These are phyloP conservation scores for Dryadomyces quercus-mongolicae DNA, from an alignment of 2,329 filamentous ascomycete genomes.

Conservation along the genomic window DNA sequence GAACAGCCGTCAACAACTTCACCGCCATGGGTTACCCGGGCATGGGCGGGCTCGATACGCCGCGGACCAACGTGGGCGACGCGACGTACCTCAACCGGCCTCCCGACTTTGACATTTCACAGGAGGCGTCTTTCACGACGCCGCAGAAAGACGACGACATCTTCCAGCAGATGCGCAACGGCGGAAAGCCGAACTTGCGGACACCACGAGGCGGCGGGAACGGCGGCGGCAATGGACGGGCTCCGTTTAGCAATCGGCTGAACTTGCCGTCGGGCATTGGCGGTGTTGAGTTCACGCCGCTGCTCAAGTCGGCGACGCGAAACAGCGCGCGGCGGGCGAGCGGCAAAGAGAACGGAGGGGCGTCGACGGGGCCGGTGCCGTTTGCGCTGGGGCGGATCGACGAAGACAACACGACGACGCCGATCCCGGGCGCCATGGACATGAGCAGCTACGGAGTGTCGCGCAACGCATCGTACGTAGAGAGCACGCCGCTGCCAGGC, in stretches of 20 bases:
- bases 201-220: constrained; percentile 52
- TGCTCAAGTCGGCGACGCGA: constrained; percentile 70
- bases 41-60: constrained; percentile 63
- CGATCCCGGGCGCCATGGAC: constrained; percentile 42
- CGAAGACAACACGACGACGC: constrained; percentile 63
- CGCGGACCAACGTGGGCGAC: constrained; percentile 74
- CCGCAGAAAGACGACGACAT: constrained; percentile 68
- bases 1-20: too few species aligned
- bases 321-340: constrained; percentile 53
- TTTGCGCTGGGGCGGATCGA: constrained; percentile 56
- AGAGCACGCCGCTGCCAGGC: constrained; percentile 64
- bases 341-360: constrained; percentile 44
- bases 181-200: constrained; percentile 46
- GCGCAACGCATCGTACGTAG: constrained; percentile 50
- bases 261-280: constrained; percentile 56
- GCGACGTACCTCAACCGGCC: constrained; percentile 63
- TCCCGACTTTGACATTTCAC: constrained; percentile 71
- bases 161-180: constrained; percentile 61
- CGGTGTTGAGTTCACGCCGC: constrained; percentile 80
- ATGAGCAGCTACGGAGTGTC: constrained; percentile 59
- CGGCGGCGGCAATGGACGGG: constrained; percentile 27
- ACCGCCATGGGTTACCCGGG: constrained; percentile 52
- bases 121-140: constrained; percentile 77
- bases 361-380: constrained; percentile 40
- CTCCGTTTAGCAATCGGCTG: constrained; percentile 57